Percentiles rank a stretch among this genome's conserved stretches.
Conservation (phyloP, 768 basidiomycete genomes). For the Auriscalpium vulgare region DNA sequence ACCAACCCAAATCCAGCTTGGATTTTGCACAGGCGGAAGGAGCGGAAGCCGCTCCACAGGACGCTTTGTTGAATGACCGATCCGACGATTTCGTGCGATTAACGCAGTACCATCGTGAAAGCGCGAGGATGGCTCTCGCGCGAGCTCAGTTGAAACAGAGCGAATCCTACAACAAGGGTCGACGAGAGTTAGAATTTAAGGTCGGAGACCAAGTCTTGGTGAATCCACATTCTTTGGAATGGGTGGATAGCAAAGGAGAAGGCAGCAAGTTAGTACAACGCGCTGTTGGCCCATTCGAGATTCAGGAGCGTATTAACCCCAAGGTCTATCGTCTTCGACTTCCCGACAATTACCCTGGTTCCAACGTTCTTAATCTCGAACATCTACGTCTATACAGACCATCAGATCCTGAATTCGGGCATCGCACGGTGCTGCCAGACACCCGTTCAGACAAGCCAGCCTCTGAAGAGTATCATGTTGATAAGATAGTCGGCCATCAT, state of each 20-base stretch:
- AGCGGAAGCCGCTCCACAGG: background rate
- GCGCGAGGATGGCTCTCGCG: constrained; percentile 9
- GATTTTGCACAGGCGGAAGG: background rate
- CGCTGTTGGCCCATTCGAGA: constrained; percentile 18
- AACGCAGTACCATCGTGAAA: background rate
- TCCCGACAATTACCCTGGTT: constrained; percentile 14
- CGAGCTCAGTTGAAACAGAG: constrained; percentile 12
- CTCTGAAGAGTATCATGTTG: constrained; percentile 1
- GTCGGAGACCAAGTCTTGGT: constrained; percentile 18
- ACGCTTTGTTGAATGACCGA: no score
- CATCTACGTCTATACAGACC: constrained; percentile 17
- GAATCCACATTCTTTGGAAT: constrained; percentile 17
- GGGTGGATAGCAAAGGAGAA: constrained; percentile 12
- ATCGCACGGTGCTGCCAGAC: background rate
- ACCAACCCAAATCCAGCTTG: background rate
- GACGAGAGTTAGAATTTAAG: constrained; percentile 8
- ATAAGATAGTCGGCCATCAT: background rate
- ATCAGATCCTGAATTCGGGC: constrained; percentile 13
- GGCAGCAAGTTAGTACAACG: constrained; percentile 18
- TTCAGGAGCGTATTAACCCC: constrained; percentile 17
- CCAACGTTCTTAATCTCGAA: constrained; percentile 18
- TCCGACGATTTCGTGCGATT: background rate
- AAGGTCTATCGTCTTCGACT: constrained; percentile 15
- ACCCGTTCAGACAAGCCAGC: background rate
- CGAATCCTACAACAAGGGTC: constrained; percentile 12